These are phyloP conservation scores for Trypanosoma avium DNA, from an alignment of 208 protist species.

Conservation along the genomic window DNA sequence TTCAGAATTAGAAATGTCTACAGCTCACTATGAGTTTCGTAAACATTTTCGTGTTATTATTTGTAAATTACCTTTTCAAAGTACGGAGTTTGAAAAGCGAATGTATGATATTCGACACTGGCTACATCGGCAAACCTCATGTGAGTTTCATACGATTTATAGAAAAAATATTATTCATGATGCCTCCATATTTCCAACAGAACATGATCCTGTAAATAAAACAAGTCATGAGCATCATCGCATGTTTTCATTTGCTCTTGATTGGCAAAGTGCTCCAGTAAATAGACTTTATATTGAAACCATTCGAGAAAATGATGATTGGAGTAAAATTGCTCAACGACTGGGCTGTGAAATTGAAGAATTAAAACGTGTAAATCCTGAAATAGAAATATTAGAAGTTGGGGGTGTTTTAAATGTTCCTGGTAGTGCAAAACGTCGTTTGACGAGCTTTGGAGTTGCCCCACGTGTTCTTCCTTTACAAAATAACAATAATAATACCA, in stretches of 20 bases:
- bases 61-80: conserved; percentile 87
- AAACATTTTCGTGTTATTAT: conserved; percentile 88
- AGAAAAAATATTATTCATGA: conserved; percentile 85
- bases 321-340: conserved; percentile 50
- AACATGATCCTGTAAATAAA: conserved; percentile 60
- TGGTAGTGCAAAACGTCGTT: conserved; percentile 37
- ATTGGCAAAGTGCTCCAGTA: conserved; percentile 82
- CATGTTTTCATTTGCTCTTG: conserved; percentile 89
- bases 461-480: conserved; percentile 51
- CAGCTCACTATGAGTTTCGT: conserved; percentile 88
- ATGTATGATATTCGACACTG: conserved; percentile 89
- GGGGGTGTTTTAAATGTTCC: conserved; percentile 60
- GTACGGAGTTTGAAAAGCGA: conserved; percentile 88
- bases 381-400: conserved; percentile 30
- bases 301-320: conserved; percentile 58
- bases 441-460: conserved; percentile 49
- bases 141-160: conserved; percentile 88
- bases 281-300: conserved; percentile 52
- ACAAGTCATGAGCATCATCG: conserved; percentile 86
- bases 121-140: conserved; percentile 84
- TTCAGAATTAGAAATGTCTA: conserved; percentile 87
- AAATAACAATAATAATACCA: neutral
- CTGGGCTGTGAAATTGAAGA: conserved; percentile 56
- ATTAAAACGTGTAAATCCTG: conserved; percentile 49
- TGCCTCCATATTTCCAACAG: conserved; percentile 69